Evolutionary conservation across 352 stramenopile genomes (phyloP), one percentile per base, ranked within the genome.

Genomic region (Globisporangium mamillatum): DNA sequence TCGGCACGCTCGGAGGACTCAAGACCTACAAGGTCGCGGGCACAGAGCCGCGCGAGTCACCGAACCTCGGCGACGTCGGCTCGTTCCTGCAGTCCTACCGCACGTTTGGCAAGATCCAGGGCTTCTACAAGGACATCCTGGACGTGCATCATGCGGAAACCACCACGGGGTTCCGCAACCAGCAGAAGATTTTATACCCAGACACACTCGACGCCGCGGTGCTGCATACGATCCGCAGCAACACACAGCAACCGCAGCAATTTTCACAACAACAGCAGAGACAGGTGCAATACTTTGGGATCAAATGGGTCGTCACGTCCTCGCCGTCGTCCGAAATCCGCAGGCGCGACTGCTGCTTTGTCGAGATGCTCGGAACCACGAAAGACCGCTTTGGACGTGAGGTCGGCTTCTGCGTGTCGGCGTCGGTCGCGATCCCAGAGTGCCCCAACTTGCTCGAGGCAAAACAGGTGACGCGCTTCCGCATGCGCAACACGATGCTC

Each of bases 361-460:
- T 84, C 41, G 80, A 88, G 57, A 82, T 88, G 72, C 64, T 86
- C 32, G 80, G 80, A 29, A 82, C 74, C 50, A 84, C 78, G 2
- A 72, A 61, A n/a, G 71, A 88, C 41, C 38, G 53, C 3, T 64
- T 69, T 10, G 77, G 76, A 2, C 70, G 76, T 16, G 77, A 86
- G 64, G 62, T 86, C 22, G 80, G 74, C 1, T 84, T 84, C 65
- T 68, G 78, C 4, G 74, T 77, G 0, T 53, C 73, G 18, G 74
- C 80, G 9, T 86, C 80, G 2, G 60, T 86, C 9, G 76, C 79
- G 25, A 41, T 85, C 0, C 77, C 80, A 7, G 80, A 88, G 60
- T 88, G 80, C 32, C 76, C 77, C 6, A 74, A 77, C 46, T 46
- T 86, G 16, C 63, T 63, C 3, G 52, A 46, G 10, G 73, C 74